Conservation (phyloP, 805 yeast species). For the Saturnispora silvae region DNA sequence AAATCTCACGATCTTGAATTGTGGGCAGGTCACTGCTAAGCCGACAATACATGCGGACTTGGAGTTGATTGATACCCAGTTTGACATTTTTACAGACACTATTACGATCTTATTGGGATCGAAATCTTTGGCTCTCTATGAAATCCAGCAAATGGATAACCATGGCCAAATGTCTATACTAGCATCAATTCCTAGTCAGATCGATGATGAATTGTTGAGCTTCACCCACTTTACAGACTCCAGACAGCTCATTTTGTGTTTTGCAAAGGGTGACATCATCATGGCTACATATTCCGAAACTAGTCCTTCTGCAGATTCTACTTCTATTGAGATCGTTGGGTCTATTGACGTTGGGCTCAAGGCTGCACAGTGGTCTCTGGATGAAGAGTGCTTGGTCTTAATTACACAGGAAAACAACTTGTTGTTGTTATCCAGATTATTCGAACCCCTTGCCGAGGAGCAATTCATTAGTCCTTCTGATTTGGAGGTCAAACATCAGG, state of each 20-base stretch:
- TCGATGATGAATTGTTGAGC: constrained; percentile 35
- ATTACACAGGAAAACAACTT: constrained; percentile 53
- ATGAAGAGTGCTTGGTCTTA: constrained; percentile 74
- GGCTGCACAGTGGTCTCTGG: constrained; percentile 81
- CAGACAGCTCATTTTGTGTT: constrained; percentile 54
- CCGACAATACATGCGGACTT: constrained; percentile 59
- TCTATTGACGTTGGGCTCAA: constrained; percentile 65
- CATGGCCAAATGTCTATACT: constrained; percentile 47
- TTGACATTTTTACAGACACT: constrained; percentile 67
- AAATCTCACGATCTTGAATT: constrained; percentile 32
- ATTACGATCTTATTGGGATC: constrained; percentile 54
- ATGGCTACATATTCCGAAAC: constrained; percentile 48
- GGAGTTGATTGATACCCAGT: constrained; percentile 40
- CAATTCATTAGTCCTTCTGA: constrained; percentile 49
- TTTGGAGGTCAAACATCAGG: constrained; percentile 63
- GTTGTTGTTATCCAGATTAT: constrained; percentile 57
- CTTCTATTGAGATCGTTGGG: constrained; percentile 70
- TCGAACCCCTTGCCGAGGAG: constrained; percentile 76
- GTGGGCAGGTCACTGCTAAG: constrained; percentile 40
- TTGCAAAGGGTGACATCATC: constrained; percentile 67
- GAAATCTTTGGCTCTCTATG: constrained; percentile 44
- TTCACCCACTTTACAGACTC: constrained; percentile 63
- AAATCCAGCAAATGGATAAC: constrained; percentile 68
- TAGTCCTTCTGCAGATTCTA: constrained; percentile 37
- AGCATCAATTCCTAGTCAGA: constrained; percentile 48